phyloP scores from a whole-genome alignment of 345 rosid genomes.

The Trapa bicornis region DNA sequence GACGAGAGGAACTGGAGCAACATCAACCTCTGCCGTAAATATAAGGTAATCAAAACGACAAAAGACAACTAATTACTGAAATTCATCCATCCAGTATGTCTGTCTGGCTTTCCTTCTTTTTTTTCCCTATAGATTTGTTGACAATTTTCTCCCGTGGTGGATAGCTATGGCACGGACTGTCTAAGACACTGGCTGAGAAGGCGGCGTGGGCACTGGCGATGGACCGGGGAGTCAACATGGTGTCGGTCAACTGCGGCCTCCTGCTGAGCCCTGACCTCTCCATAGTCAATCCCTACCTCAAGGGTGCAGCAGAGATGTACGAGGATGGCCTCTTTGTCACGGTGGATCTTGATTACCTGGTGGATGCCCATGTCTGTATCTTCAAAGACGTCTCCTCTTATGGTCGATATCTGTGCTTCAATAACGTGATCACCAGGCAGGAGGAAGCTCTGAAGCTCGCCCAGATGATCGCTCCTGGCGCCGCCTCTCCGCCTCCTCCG shows the following conservation, averaged over 20 bases:
- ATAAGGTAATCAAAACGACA: slow-evolving; percentile 22
- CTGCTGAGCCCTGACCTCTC: slow-evolving; percentile 29
- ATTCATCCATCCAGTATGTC: no score
- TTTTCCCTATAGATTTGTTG: no score
- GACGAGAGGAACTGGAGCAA: slow-evolving; percentile 51
- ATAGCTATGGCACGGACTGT: slow-evolving; percentile 57
- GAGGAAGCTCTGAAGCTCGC: slow-evolving; percentile 36
- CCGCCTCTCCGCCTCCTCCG: slow-evolving; percentile 17
- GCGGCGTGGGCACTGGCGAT: slow-evolving; percentile 75
- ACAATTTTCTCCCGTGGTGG: no score
- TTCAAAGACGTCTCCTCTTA: slow-evolving; percentile 43
- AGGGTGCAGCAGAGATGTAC: slow-evolving; percentile 74
- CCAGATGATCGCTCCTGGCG: slow-evolving; percentile 17
- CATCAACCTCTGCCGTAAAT: slow-evolving; percentile 34
- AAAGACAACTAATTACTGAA: no score
- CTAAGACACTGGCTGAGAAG: slow-evolving; percentile 56
- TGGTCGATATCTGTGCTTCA: slow-evolving; percentile 56
- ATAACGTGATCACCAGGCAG: slow-evolving; percentile 24
- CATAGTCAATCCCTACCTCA: slow-evolving; percentile 35
- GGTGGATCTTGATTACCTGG: slow-evolving; percentile 30
- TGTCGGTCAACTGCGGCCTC: slow-evolving; percentile 45
- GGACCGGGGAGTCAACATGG: slow-evolving; percentile 57
- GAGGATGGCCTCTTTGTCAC: slow-evolving; percentile 49
- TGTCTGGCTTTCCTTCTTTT: no score
- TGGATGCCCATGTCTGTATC: slow-evolving; percentile 47